A percentile compares a stretch with the other conserved stretches of the same genome.
Evolutionary conservation across 2,329 filamentous ascomycete species (phyloP).

Genomic region (Ceratocystis alfenasii): DNA sequence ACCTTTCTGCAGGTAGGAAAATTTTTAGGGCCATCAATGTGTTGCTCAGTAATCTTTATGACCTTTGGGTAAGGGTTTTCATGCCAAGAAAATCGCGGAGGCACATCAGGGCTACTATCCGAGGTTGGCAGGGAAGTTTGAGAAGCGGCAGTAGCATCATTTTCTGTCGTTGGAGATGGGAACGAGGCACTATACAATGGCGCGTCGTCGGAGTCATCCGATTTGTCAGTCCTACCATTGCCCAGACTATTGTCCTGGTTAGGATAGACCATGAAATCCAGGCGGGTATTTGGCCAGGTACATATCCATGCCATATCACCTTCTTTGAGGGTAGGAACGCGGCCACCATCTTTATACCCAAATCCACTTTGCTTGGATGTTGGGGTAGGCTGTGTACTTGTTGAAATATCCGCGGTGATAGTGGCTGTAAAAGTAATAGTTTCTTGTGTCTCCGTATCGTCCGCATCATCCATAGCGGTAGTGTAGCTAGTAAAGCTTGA

Average conservation of each 20-base stretch:
- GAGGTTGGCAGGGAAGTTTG: neutral
- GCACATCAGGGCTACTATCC: neutral
- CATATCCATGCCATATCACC: slow-evolving; percentile 49
- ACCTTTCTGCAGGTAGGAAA: slow-evolving; percentile 37
- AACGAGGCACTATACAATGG: slow-evolving; percentile 16
- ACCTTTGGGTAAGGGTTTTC: slow-evolving; percentile 37
- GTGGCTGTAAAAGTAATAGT: slow-evolving; percentile 18
- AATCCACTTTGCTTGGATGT: slow-evolving; percentile 20
- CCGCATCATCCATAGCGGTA: neutral
- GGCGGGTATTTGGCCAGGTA: slow-evolving; percentile 43
- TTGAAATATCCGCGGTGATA: slow-evolving; percentile 8
- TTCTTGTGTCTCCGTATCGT: slow-evolving; percentile 24
- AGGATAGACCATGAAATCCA: slow-evolving; percentile 48
- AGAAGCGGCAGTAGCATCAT: neutral
- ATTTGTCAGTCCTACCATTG: slow-evolving; percentile 11
- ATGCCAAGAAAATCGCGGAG: neutral
- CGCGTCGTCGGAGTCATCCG: neutral
- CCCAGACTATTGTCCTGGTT: slow-evolving; percentile 37
- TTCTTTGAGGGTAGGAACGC: slow-evolving; percentile 27
- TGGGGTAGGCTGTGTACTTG: slow-evolving; percentile 14
- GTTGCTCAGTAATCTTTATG: slow-evolving; percentile 45
- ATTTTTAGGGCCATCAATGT: slow-evolving; percentile 29
- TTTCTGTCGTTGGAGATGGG: slow-evolving; percentile 18
- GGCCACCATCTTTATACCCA: slow-evolving; percentile 31
- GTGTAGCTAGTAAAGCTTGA: slow-evolving; percentile 15